These are phyloP conservation scores for Adansonia gregorii DNA, from an alignment of 441 rosid species.

Conservation along the genomic window DNA sequence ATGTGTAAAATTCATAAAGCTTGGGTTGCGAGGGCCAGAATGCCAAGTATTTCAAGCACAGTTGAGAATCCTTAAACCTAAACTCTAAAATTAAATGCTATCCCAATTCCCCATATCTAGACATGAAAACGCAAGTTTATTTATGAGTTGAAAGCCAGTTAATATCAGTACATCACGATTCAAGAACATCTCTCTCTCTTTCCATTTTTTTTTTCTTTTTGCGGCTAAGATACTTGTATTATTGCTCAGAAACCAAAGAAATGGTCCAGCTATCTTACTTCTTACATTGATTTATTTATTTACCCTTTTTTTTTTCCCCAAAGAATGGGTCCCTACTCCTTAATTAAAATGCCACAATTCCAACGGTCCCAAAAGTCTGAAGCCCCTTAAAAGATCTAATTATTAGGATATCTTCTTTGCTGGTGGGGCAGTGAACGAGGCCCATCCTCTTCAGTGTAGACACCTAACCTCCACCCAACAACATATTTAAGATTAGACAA, in stretches of 20 bases:
- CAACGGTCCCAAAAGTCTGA: constrained; percentile 11
- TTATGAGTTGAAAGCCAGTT: background rate
- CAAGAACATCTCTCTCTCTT: background rate
- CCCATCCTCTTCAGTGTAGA: constrained; percentile 19
- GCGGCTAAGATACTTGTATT: background rate
- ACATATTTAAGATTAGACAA: background rate
- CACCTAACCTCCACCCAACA: constrained; percentile 10
- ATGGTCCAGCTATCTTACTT: background rate
- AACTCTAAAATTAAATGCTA: background rate
- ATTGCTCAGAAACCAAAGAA: background rate
- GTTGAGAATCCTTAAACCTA: background rate
- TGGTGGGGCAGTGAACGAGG: background rate
- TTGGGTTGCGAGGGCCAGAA: background rate
- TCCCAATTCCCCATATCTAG: background rate
- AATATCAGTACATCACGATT: background rate
- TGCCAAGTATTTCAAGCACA: background rate
- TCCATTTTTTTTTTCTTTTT: background rate
- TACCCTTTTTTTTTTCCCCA: background rate
- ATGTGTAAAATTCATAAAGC: no score
- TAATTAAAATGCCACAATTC: background rate
- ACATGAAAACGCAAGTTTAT: background rate
- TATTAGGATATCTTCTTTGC: background rate
- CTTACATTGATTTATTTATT: no score
- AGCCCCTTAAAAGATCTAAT: constrained; percentile 1
- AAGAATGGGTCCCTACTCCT: background rate